Percentiles rank a stretch among this genome's conserved stretches.
Evolutionary conservation across 768 basidiomycete species (phyloP).

Genomic region (Serendipita vermifera): DNA sequence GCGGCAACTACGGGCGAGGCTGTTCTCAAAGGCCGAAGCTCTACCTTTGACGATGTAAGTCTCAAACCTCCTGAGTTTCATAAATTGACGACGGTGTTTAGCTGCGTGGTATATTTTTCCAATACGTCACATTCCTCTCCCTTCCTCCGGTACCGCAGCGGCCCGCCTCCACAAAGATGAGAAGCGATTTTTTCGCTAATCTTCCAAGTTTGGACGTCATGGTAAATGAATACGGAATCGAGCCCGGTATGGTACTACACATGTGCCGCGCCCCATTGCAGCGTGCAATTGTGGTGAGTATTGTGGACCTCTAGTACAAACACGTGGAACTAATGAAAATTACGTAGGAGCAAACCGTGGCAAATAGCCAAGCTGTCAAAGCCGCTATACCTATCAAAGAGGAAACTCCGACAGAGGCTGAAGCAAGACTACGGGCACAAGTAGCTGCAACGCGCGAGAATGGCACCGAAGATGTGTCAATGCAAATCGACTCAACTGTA

Average conservation of each 20-base stretch:
- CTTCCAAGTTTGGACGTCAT: constrained; percentile 44
- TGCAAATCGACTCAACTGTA: constrained; percentile 1
- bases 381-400: constrained; percentile 9
- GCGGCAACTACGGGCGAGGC: constrained; percentile 45
- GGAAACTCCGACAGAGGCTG: constrained; percentile 4
- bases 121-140: constrained; percentile 81
- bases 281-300: constrained; percentile 25
- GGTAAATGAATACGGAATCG: constrained; percentile 51
- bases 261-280: constrained; percentile 76
- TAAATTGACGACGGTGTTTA: constrained; percentile 24
- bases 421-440: background rate
- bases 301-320: too few species aligned
- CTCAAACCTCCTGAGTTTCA: constrained; percentile 14
- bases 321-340: too few species aligned
- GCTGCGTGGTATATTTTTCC: constrained; percentile 85
- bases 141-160: constrained; percentile 26
- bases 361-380: background rate
- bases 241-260: constrained; percentile 84
- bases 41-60: constrained; percentile 80
- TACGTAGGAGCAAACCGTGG: background rate
- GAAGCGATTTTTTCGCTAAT: constrained; percentile 62
- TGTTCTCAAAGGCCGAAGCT: constrained; percentile 74
- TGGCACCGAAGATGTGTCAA: background rate
- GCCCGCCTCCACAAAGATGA: constrained; percentile 59
- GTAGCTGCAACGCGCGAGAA: background rate